A percentile compares a stretch with the other conserved stretches of the same genome.
Conservation (phyloP, 768 basidiomycete genomes). For the Fomitopsis pulvina region DNA sequence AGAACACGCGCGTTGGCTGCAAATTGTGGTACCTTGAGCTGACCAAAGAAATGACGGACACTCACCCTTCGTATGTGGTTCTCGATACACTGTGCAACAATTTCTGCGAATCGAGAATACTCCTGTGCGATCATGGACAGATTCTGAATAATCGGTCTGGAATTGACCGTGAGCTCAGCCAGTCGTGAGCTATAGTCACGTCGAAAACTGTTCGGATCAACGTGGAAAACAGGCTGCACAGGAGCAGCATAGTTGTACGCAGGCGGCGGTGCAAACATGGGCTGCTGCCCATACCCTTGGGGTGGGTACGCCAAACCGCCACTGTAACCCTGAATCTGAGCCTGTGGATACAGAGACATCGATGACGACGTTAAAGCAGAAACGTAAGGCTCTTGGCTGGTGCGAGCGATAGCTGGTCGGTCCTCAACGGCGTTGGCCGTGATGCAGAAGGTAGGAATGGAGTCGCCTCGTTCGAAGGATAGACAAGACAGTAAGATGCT, state of each 20-base stretch:
- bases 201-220: constrained; percentile 69
- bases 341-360: constrained; percentile 42
- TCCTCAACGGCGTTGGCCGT: background rate
- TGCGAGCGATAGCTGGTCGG: background rate
- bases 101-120: constrained; percentile 67
- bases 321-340: constrained; percentile 48
- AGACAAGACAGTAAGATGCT: background rate
- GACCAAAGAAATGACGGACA: constrained; percentile 24
- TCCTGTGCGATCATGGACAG: constrained; percentile 92
- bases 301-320: constrained; percentile 44
- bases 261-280: constrained; percentile 17
- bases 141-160: constrained; percentile 88
- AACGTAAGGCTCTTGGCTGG: background rate
- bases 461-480: constrained; percentile 1
- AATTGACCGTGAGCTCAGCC: constrained; percentile 84
- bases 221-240: constrained; percentile 38
- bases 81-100: constrained; percentile 78
- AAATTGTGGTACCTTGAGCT: background rate
- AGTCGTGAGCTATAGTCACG: constrained; percentile 73
- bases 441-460: background rate
- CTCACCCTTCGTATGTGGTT: constrained; percentile 87
- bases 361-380: background rate
- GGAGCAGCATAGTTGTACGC: constrained; percentile 40
- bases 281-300: constrained; percentile 35
- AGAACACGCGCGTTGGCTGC: background rate